Conservation (phyloP, 73 alveolate genomes). For the Paramecium primaurelia region DNA sequence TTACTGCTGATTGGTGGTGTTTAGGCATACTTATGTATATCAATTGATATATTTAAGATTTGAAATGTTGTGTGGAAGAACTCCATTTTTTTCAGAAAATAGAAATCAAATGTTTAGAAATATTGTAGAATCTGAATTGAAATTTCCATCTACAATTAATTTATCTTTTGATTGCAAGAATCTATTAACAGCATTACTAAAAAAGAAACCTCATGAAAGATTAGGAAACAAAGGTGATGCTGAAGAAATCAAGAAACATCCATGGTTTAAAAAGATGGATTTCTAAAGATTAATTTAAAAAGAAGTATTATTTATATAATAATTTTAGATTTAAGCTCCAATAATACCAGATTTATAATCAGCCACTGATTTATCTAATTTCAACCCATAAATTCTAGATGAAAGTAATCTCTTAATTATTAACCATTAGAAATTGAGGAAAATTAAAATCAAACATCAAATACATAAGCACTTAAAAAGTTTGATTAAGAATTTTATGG, state of each 20-base stretch:
- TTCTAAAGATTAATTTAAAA: slow-evolving; percentile 81
- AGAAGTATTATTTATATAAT: slow-evolving; percentile 44
- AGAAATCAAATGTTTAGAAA: slow-evolving; percentile 87
- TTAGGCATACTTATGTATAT: slow-evolving; percentile 68
- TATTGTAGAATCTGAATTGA: slow-evolving; percentile 86
- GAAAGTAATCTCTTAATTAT: slow-evolving; percentile 24
- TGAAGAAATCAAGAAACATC: slow-evolving; percentile 92
- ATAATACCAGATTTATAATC: slow-evolving; percentile 67
- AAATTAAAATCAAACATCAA: background rate
- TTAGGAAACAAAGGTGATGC: slow-evolving; percentile 87
- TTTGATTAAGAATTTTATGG: slow-evolving; percentile 46
- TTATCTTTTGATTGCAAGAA: slow-evolving; percentile 79
- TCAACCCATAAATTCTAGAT: slow-evolving; percentile 28
- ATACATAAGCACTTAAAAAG: background rate
- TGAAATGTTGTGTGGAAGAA: slow-evolving; percentile 97
- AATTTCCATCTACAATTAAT: slow-evolving; percentile 78
- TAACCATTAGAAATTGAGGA: background rate
- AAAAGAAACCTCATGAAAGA: slow-evolving; percentile 91
- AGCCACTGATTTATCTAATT: slow-evolving; percentile 52
- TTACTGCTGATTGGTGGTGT: slow-evolving; percentile 82
- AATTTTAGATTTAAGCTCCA: slow-evolving; percentile 68
- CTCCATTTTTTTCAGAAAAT: slow-evolving; percentile 95
- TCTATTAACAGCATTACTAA: slow-evolving; percentile 58
- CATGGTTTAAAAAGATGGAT: slow-evolving; percentile 90
- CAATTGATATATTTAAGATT: slow-evolving; percentile 55